Base-by-base conservation (phyloP, 192 early-diverging fungal species). In the Diversispora eburnea region DNA sequence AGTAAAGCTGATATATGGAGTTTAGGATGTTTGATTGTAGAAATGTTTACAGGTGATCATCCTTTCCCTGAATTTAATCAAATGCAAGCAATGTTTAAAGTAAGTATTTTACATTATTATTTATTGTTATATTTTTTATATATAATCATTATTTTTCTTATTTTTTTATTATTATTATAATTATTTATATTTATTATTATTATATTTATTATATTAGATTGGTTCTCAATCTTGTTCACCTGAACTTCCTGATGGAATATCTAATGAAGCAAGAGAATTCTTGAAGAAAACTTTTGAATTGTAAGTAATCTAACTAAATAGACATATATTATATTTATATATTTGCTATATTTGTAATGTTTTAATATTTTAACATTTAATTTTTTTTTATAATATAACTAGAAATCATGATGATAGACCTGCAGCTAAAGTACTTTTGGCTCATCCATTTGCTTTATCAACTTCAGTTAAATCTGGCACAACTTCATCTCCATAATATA, bases 11-110 rank as follows among this genome's bases (percentile, higher is more conserved):
- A 96, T 76, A 93, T 95, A 47, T 97, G 95, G 95, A 90, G 90
- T 76, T 82, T 99, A 41, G 96, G 96, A 8, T 98, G 96, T 77
- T 84, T 98, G 73, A 87, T 95, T 0, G 90, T 98, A n/a, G 98
- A 99, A 83, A 99, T 99, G 98, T 91, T 99, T 75, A 97, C 96
- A 0, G 95, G 94, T 7, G 84, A 89, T 9, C 94, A 98, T 78
- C 98, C 98, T 8, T 99, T 89, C 77, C 89, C 91, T 22, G 87
- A 88, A 58, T 89, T 87, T 62, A 88, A 89, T 22, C 91, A 92
- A 77, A 87, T 92, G 87, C 91, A 92, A 78, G 91, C 91, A 8
- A 87, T 94, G 65, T 92, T 90, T 78, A 86, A 88, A 78, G 87
- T 88, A 62, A 83, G 82, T 52, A 77, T 73, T 78, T 81, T 79